Conservation (phyloP, 768 basidiomycete genomes). For the Rubroboletus satanas region DNA sequence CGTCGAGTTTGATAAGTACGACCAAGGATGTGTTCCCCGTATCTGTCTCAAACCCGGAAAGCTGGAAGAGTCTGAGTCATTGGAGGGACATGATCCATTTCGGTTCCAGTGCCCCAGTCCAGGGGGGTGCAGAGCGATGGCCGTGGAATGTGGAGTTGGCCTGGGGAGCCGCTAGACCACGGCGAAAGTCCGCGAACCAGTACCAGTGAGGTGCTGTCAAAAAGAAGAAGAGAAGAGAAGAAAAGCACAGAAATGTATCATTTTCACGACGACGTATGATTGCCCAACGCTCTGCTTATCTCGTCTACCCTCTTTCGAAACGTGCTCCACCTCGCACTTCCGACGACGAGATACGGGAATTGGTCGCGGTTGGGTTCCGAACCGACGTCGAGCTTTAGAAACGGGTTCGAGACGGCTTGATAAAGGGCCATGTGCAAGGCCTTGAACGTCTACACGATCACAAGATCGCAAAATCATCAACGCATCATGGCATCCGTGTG, state of each 20-base stretch:
- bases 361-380: constrained; percentile 49
- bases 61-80: constrained; percentile 79
- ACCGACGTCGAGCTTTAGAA: constrained; percentile 61
- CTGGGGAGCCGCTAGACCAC: constrained; percentile 24
- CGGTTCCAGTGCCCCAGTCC: constrained; percentile 40
- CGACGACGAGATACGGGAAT: constrained; percentile 53
- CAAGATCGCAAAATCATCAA: no score
- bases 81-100: constrained; percentile 57
- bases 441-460: constrained; percentile 65
- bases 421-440: constrained; percentile 89
- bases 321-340: constrained; percentile 62
- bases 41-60: constrained; percentile 84
- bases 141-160: constrained; percentile 23
- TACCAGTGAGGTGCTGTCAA: background rate
- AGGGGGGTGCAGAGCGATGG: constrained; percentile 10
- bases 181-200: constrained; percentile 25
- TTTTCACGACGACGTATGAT: constrained; percentile 25
- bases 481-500: background rate
- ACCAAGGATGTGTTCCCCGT: constrained; percentile 57
- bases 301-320: constrained; percentile 74
- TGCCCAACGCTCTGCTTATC: constrained; percentile 59
- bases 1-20: background rate
- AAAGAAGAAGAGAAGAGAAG: background rate
- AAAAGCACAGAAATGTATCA: background rate
- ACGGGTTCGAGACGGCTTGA: constrained; percentile 79